Conservation (phyloP, 768 basidiomycete genomes). For the Auricularia sp. region DNA sequence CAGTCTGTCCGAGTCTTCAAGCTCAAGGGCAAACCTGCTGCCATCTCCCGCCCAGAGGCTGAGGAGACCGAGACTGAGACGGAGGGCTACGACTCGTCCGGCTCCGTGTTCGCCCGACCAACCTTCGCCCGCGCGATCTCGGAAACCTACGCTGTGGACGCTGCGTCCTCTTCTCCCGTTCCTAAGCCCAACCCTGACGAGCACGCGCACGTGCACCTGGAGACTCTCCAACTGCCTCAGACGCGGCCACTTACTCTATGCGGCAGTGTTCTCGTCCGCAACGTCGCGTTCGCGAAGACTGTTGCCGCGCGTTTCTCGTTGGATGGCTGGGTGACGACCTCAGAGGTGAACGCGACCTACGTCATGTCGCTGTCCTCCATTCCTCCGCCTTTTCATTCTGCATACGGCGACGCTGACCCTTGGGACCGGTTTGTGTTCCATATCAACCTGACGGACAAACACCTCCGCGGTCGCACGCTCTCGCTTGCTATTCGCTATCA, state of each 20-base stretch:
- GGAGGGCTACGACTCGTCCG: background rate
- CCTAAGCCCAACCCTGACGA: background rate
- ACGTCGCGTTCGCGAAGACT: constrained; percentile 80
- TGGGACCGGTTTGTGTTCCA: constrained; percentile 66
- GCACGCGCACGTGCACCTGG: background rate
- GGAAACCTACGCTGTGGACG: background rate
- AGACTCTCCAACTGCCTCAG: background rate
- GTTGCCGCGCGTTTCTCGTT: constrained; percentile 86
- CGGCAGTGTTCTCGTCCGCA: constrained; percentile 56
- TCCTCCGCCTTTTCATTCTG: background rate
- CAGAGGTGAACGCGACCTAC: constrained; percentile 78
- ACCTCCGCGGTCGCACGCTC: constrained; percentile 68
- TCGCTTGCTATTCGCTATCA: constrained; percentile 61
- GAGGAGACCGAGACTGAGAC: background rate
- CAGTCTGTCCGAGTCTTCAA: background rate
- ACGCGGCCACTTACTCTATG: background rate
- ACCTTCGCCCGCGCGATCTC: background rate
- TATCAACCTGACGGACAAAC: constrained; percentile 68
- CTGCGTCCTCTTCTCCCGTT: background rate
- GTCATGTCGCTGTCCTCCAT: constrained; percentile 29
- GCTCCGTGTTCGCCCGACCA: background rate
- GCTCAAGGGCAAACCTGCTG: background rate
- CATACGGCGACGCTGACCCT: background rate
- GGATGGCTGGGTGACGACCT: constrained; percentile 93
- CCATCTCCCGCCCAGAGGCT: background rate